A percentile compares a stretch with the other conserved stretches of the same genome.
Conservation (phyloP, 495 filamentous ascomycete species). For the Saxophila tyrrhenica region DNA sequence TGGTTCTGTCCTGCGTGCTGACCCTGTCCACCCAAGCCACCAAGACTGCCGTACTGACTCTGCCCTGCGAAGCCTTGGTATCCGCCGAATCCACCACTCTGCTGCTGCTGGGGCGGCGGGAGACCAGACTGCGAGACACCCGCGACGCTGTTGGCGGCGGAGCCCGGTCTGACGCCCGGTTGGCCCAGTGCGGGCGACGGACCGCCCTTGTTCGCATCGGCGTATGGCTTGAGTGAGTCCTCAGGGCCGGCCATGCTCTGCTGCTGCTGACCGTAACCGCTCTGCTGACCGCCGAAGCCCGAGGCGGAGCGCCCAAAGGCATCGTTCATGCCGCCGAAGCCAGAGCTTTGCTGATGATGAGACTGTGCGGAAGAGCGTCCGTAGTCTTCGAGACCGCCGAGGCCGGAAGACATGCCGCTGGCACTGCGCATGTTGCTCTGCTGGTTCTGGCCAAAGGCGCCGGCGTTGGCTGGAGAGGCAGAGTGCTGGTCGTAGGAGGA, state of each 20-base stretch:
- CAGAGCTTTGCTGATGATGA: conserved; percentile 46
- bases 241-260: conserved; percentile 40
- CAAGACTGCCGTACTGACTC: conserved; percentile 55
- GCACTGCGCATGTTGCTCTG: conserved; percentile 29
- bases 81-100: conserved; percentile 48
- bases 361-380: conserved; percentile 63
- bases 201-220: conserved; percentile 57
- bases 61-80: conserved; percentile 29
- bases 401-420: conserved; percentile 52
- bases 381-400: conserved; percentile 54
- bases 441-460: conserved; percentile 46
- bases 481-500: conserved; percentile 63
- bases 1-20: conserved; percentile 10
- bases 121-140: conserved; percentile 50
- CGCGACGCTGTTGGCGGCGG: conserved; percentile 59
- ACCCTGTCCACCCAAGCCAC: conserved; percentile 57
- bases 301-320: conserved; percentile 61
- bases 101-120: conserved; percentile 63
- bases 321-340: conserved; percentile 66
- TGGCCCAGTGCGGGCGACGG: conserved; percentile 78
- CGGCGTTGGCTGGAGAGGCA: conserved; percentile 61
- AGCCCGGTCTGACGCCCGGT: conserved; percentile 63
- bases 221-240: conserved; percentile 68
- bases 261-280: conserved; percentile 55
- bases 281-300: conserved; percentile 54